phyloP scores from a whole-genome alignment of 2,329 filamentous ascomycete genomes.

The Septoria petroselini region DNA sequence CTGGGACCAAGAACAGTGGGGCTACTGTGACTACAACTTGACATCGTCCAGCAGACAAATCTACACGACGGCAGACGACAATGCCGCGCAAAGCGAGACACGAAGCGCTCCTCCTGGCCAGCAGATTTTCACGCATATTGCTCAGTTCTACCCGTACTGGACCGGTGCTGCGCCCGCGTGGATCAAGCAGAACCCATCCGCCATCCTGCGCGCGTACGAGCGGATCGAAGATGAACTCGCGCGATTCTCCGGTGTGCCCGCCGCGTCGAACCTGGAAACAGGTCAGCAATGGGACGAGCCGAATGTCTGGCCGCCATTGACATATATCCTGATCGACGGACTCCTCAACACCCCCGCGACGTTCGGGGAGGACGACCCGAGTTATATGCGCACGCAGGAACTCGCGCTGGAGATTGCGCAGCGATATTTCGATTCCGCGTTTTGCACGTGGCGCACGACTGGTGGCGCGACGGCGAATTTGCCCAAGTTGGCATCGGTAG shows the following conservation, averaged over 20 bases:
- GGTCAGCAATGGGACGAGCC: conserved; percentile 69
- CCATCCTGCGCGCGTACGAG: conserved; percentile 54
- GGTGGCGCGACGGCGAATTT: conserved; percentile 58
- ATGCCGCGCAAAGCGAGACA: conserved; percentile 45
- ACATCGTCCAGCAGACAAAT: conserved; percentile 57
- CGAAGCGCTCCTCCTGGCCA: conserved; percentile 52
- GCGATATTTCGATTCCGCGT: conserved; percentile 64
- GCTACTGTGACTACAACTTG: conserved; percentile 68
- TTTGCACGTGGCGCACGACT: conserved; percentile 68
- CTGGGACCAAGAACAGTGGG: conserved; percentile 62
- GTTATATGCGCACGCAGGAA: conserved; percentile 54
- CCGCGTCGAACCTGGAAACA: conserved; percentile 60
- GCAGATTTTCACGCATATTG: conserved; percentile 57
- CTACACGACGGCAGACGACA: conserved; percentile 52
- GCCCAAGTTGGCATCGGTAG: conserved; percentile 51
- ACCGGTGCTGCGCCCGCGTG: conserved; percentile 59
- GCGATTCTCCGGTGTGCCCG: conserved; percentile 54
- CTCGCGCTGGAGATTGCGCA: conserved; percentile 60
- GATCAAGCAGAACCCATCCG: conserved; percentile 58
- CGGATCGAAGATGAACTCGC: conserved; percentile 56
- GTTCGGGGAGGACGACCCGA: conserved; percentile 53
- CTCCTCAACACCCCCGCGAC: conserved; percentile 59
- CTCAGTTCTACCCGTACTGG: conserved; percentile 68
- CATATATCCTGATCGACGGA: conserved; percentile 62
- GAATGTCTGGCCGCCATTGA: conserved; percentile 67